These are phyloP conservation scores for Ampelocalamus luodianensis DNA, from an alignment of 176 grass and related monocot species.

Conservation along the genomic window DNA sequence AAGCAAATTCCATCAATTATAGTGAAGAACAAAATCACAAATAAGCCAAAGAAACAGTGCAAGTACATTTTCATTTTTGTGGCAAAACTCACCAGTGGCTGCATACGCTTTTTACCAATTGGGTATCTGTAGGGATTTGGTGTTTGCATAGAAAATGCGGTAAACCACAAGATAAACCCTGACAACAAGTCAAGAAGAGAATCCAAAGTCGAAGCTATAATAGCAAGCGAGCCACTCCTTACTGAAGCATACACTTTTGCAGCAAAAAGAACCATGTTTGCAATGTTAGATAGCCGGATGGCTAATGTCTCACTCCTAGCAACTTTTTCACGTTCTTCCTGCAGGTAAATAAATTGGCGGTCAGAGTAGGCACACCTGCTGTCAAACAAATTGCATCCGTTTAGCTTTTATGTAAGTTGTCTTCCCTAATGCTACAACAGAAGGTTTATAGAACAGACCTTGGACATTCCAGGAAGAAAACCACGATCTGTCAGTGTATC, in stretches of 20 bases:
- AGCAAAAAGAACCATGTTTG: slow-evolving; percentile 95
- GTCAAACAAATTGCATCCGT: background rate
- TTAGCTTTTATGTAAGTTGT: background rate
- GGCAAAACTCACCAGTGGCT: slow-evolving; percentile 79
- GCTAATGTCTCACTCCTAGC: slow-evolving; percentile 83
- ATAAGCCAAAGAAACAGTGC: background rate
- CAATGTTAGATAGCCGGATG: slow-evolving; percentile 80
- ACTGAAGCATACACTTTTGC: slow-evolving; percentile 96
- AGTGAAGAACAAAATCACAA: background rate
- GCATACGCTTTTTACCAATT: slow-evolving; percentile 97
- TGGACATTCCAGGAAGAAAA: slow-evolving; percentile 96
- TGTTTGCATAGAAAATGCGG: slow-evolving; percentile 96
- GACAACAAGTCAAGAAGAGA: slow-evolving; percentile 93
- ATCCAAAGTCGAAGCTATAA: slow-evolving; percentile 95
- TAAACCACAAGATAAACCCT: slow-evolving; percentile 97
- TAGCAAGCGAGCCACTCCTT: slow-evolving; percentile 84
- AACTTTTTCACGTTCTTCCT: slow-evolving; percentile 85
- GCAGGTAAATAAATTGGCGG: slow-evolving; percentile 21
- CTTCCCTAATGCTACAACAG: slow-evolving; percentile 10
- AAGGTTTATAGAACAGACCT: slow-evolving; percentile 52
- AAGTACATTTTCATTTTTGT: background rate
- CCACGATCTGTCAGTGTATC: slow-evolving; percentile 85
- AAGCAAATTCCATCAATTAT: background rate
- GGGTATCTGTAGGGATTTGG: slow-evolving; percentile 97
- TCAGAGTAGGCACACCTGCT: background rate